phyloP scores from a whole-genome alignment of 2,329 filamentous ascomycete species.

The Polychaeton citri region DNA sequence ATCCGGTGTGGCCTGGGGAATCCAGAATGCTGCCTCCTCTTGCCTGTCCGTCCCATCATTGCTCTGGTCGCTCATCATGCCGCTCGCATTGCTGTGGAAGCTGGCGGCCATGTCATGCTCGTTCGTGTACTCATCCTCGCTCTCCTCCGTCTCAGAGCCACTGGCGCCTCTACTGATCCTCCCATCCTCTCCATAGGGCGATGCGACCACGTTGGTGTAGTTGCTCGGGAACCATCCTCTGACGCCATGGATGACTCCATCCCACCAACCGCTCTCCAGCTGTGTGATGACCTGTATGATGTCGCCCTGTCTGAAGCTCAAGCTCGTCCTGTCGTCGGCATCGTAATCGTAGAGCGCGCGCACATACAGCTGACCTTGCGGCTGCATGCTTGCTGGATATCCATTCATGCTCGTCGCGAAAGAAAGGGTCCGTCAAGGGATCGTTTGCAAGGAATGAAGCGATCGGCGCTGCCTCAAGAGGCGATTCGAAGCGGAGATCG shows the following conservation, averaged over 20 bases:
- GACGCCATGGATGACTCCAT: slow-evolving; percentile 92
- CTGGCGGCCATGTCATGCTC: slow-evolving; percentile 35
- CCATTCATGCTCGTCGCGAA: slow-evolving; percentile 31
- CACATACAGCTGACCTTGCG: slow-evolving; percentile 61
- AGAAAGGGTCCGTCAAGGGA: not conserved
- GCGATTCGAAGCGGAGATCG: not conserved
- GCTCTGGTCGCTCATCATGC: not conserved
- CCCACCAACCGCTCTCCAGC: slow-evolving; percentile 98
- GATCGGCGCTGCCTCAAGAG: not conserved
- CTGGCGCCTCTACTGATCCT: slow-evolving; percentile 45
- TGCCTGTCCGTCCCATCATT: slow-evolving; percentile 26
- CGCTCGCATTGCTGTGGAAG: slow-evolving; percentile 37
- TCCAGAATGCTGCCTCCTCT: slow-evolving; percentile 93
- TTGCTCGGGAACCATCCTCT: slow-evolving; percentile 99
- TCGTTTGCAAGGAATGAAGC: not conserved
- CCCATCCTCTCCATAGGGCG: slow-evolving; percentile 56
- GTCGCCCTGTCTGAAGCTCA: slow-evolving; percentile 94
- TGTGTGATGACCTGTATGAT: slow-evolving; percentile 98
- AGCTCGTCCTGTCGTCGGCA: slow-evolving; percentile 87
- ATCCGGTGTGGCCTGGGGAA: slow-evolving; percentile 89
- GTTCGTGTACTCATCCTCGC: slow-evolving; percentile 48
- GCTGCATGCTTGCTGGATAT: slow-evolving; percentile 35
- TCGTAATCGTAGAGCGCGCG: slow-evolving; percentile 96
- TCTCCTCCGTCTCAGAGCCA: slow-evolving; percentile 35
- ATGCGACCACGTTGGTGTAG: slow-evolving; percentile 80